Evolutionary conservation across 2,329 filamentous ascomycete genomes (phyloP), one percentile per base, ranked within the genome.

Genomic region (Fusarium paranaense): DNA sequence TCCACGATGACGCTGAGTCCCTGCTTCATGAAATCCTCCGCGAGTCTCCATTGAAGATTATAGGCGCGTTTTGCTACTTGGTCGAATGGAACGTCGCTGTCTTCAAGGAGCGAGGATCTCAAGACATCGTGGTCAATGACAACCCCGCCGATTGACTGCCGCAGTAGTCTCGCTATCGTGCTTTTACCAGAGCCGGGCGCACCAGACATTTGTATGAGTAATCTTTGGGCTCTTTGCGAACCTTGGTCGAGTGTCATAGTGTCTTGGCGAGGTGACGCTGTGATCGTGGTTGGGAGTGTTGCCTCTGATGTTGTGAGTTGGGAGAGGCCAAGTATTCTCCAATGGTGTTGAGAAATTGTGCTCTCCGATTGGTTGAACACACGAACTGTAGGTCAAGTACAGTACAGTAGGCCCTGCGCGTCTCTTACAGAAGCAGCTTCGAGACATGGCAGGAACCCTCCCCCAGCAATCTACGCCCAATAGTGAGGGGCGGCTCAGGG

Each of bases 101-200:
- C 25, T 27, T 78, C 76, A 57, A 84, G 79, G 22, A 85, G 76
- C 40, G 70, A 68, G 22, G 82, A 81, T 62, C 77, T 76, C 64
- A 85, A 58, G 14, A 82, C 57, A 61, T 85, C 83, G 64, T 84
- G 83, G 64, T 83, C 76, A 64, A 85, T 79, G 37, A 83, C 76
- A 2, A 82, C 64, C 5, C 62, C 81, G 38, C 76, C 65, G 47
- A 83, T 75, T 0, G 75, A 73, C 14, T 66, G 69, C 8, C 71
- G 65, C 0, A 85, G 77, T 0, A 80, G 72, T 13, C 62, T 75
- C 3, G 82, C 81, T 16, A 81, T 62, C 2, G 82, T 83, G 72
- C 81, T 84, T 66, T 85, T 85, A 1, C 83, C 82, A 10, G 82
- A 81, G 10, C 83, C 83, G 3, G 83, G 82, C 7, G 82, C 81